Evolutionary conservation across 345 rosid genomes (phyloP), one percentile per base, ranked within the genome.

Genomic region (Eucalyptus sp.): DNA sequence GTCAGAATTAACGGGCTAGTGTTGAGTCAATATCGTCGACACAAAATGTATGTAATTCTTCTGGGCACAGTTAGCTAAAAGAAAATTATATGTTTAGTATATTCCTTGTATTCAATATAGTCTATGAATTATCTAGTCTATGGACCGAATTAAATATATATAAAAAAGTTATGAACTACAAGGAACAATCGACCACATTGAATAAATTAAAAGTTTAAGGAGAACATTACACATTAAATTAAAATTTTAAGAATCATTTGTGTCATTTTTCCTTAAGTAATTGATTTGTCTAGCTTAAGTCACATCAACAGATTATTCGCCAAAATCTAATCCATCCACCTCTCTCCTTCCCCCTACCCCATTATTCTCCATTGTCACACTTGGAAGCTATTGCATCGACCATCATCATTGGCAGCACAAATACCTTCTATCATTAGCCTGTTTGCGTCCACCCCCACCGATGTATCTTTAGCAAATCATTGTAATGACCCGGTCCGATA

Each of bases 201-300:
- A 24, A 24, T 24, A 56, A 56, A 56, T 56, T 60, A 60, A 27
- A 60, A 60, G 2, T 60, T 27, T 27, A 60, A 4, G 1, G 8
- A 60, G 4, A 10, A 11, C 1, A 60, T 60, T 12, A 27, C 0
- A 27, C 0, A 0, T 12, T 60, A 2, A 60, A 12, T 5, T 60
- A 0, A 60, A 60, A 60, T 12, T 60, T 58, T 58, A 25, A 25
- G n/a, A 11, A 58, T 58, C 8, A 60, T 27, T 60, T 60, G 1
- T 10, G 7, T 29, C 31, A 27, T 27, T 12, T 27, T 60, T 29
- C 8, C 33, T 60, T 60, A 56, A 56, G 13, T 56, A 24, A 24
- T 56, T 56, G 29, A 56, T 56, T 56, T 20, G 27, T 54, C 60
- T 9, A 54, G 60, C 60, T 54, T 22, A 4, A 22, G 60, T 54